A percentile compares a stretch with the other conserved stretches of the same genome.
Conservation (phyloP, 306 rosid genomes). For the Prunus mume region DNA sequence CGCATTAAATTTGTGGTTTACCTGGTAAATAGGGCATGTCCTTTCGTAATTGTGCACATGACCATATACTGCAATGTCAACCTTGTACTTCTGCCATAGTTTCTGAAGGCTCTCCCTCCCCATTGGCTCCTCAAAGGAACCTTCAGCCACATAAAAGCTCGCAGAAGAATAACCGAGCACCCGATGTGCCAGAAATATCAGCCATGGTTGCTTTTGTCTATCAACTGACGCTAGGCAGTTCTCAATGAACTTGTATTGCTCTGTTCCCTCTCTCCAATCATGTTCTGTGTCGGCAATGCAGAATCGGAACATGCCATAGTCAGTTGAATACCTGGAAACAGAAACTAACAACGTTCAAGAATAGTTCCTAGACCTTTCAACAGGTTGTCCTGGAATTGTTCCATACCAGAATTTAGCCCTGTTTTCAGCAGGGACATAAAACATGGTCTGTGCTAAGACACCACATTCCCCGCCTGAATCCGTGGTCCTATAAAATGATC, state of each 20-base stretch:
- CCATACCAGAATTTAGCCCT: conserved; percentile 79
- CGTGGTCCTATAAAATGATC: conserved; percentile 73
- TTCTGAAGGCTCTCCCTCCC: conserved; percentile 91
- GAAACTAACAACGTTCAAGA: conserved; percentile 1
- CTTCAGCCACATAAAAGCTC: conserved; percentile 68
- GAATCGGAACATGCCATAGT: conserved; percentile 93
- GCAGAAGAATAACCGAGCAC: conserved; percentile 90
- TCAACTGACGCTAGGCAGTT: conserved; percentile 82
- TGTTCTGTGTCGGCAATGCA: conserved; percentile 92
- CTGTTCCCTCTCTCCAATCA: conserved; percentile 92
- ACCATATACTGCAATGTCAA: conserved; percentile 86
- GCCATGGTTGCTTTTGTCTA: conserved; percentile 95
- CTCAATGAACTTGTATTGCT: conserved; percentile 80
- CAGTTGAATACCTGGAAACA: conserved; percentile 63
- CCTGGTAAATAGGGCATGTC: conserved; percentile 91
- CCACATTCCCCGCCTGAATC: conserved; percentile 99
- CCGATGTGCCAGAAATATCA: conserved; percentile 89
- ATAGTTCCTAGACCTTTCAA: not conserved
- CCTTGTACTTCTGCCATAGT: conserved; percentile 96
- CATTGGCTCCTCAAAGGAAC: conserved; percentile 96
- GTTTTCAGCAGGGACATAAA: conserved; percentile 88
- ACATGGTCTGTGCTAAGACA: conserved; percentile 77
- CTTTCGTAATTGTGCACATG: conserved; percentile 97
- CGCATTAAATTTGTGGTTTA: conserved; percentile 6
- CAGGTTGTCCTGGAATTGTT: not conserved